Base-by-base conservation (phyloP, 2,329 filamentous ascomycete genomes). In the Fusarium begoniae region DNA sequence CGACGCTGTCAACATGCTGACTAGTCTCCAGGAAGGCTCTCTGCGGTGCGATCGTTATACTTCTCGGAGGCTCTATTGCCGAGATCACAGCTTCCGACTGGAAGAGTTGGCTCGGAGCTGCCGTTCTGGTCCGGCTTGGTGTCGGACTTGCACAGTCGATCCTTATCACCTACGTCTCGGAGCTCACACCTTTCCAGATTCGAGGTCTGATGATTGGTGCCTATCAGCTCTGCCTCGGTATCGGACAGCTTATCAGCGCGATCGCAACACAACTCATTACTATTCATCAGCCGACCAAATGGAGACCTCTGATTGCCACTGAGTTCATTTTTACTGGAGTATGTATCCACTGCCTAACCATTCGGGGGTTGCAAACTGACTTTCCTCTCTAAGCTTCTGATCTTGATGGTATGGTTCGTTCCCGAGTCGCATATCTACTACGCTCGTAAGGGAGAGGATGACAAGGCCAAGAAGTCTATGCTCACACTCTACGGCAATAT, bases 141-240 rank as follows among this genome's bases (percentile, higher is more conserved):
- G 51, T 54, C 11, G 51, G 55, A 10, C 55, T 68, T n/a, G 65
- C 65, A 22, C 65, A 68, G 60, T 68, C 61, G 4, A 58, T 65
- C n/a, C 65, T 68, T 18, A 37, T 68, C 20, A 66, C 61, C 13
- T 68, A 68, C 8, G 65, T 68, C n/a, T 68, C 65, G 5, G 65
- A 65, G 32, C 45, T 68, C 6, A 44, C 65, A 22, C 65, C 65
- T n/a, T 68, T 68, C 45, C 61, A 68, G 54, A 68, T 68, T 24
- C 65, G 61, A 37, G 65, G 65, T 20, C 43, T 68, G 11, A 68
- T 68, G 65, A 68, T 68, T 22, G 65, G 65, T 24, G 65, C 61
- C 7, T 68, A 68, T 30, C 65, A 68, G 12, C 61, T 68, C 11
- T 65, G 28, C 10, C 55, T 58, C 26, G 55, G 40, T 10, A 18